Evolutionary conservation across 2,329 filamentous ascomycete species (phyloP).

Genomic region (Colletotrichum chrysophilum): DNA sequence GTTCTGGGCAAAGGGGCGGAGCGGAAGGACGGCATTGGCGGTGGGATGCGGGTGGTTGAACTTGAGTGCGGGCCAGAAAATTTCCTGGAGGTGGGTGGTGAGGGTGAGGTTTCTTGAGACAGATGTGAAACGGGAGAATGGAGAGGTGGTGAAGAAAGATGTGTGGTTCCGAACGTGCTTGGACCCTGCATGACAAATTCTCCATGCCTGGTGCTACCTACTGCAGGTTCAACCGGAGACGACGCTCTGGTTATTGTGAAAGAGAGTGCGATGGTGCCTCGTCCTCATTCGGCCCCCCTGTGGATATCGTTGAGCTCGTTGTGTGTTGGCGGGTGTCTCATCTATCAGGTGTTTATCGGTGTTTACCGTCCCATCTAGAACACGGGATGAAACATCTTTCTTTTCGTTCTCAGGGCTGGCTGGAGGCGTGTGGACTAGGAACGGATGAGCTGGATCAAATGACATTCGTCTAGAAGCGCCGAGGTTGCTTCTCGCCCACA

Average conservation of each 20-base stretch:
- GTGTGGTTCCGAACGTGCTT: background rate
- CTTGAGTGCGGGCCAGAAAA: background rate
- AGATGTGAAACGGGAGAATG: slow-evolving; percentile 17
- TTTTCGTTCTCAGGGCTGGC: background rate
- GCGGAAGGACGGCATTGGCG: background rate
- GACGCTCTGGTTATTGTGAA: background rate
- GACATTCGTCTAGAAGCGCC: background rate
- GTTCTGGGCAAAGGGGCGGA: background rate
- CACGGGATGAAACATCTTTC: slow-evolving; percentile 19
- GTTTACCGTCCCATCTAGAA: slow-evolving; percentile 15
- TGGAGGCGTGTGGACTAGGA: background rate
- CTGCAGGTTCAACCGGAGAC: background rate
- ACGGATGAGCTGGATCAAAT: background rate
- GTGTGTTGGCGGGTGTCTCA: slow-evolving; percentile 1
- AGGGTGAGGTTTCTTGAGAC: slow-evolving; percentile 12
- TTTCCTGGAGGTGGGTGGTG: background rate
- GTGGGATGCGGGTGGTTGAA: background rate
- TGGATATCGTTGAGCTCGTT: background rate
- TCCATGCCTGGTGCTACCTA: background rate
- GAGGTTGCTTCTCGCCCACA: background rate
- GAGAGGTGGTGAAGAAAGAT: background rate
- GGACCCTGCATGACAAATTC: slow-evolving; percentile 21
- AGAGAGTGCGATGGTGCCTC: background rate
- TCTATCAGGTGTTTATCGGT: slow-evolving; percentile 16
- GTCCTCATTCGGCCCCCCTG: background rate